phyloP scores from a whole-genome alignment of 208 protist genomes.

The Crithidia sp. region DNA sequence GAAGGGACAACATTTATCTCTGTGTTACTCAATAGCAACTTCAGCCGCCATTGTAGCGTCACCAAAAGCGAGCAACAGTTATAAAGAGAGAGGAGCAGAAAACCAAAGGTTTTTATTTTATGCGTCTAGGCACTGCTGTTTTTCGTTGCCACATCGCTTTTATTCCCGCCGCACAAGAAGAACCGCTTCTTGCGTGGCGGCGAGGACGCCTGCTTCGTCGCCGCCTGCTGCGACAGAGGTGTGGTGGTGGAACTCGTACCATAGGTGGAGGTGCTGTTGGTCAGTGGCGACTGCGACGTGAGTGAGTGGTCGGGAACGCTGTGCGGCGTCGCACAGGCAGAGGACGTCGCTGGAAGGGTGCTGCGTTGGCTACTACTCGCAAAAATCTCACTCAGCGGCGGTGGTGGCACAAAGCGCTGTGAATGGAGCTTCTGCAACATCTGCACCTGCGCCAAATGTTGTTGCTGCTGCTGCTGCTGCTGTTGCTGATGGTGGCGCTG shows the following conservation, averaged over 20 bases:
- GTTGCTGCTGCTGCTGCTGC: conserved; percentile 6
- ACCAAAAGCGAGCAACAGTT: too few relatives aligned
- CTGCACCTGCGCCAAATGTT: background rate
- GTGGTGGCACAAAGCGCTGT: background rate
- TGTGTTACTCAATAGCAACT: too few relatives aligned
- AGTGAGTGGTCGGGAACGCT: background rate
- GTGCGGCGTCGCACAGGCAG: background rate
- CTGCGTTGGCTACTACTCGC: background rate
- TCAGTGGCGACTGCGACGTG: background rate
- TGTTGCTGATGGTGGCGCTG: conserved; percentile 4
- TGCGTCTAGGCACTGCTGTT: background rate
- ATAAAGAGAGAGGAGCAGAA: too few relatives aligned
- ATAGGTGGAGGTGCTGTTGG: background rate
- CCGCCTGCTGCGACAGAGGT: background rate
- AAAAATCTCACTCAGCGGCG: conserved; percentile 7
- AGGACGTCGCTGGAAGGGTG: background rate
- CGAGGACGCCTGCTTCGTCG: background rate
- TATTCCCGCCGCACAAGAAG: background rate
- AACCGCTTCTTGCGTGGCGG: background rate
- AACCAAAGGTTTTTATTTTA: too few relatives aligned
- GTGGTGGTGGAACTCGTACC: background rate
- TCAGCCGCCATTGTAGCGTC: too few relatives aligned
- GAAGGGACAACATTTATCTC: too few relatives aligned
- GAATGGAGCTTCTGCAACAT: background rate
- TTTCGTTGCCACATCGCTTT: background rate